Base-by-base conservation (phyloP, 352 stramenopile genomes). In the Thalassiosira pacifica region DNA sequence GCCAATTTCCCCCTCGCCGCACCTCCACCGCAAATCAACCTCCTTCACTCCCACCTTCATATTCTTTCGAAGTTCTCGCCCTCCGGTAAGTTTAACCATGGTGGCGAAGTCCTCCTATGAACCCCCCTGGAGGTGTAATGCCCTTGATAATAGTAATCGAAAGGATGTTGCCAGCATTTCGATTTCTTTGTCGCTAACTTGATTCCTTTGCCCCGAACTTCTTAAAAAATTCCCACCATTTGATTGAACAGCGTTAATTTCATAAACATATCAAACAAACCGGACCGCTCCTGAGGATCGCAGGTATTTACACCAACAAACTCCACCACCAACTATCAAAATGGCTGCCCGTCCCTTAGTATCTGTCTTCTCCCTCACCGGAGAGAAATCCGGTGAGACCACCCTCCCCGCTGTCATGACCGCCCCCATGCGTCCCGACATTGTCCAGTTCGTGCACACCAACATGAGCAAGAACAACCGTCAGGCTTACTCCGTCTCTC, bases 391-490 rank as follows among this genome's bases (percentile, higher is more conserved):
- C 59, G 93, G 93, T 83, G 96, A 98, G 90, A 95, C 98, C 71
- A 93, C 95, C 81, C 96, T 99, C 52, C 97, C 97, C 34, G 94
- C 92, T 66, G 97, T 99, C 82, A 98, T 99, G 94, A 98, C 96
- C 83, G 97, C 98, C 42, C 98, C 98, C 71, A 98, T 99, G 91
- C 97, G 98, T 89, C 97, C 97, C 68, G 98, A 99, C 93, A 96
- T 99, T 67, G 97, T 99, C 83, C 98, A 98, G 87, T 99, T 99
- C 88, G 98, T 99, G 59, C 98, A 99, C 96, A 99, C 97, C 53
- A 98, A 99, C 96, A 99, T 99, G 94, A 97, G 97, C 93, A 99
- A 99, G 97, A 99, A 99, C 95, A 94, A 98, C 85, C 97, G 98
- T 91, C 98, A 99, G 94, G 96, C 98, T 26, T 99, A 99, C 94